phyloP scores from a whole-genome alignment of 306 rosid genomes.

The Amphicarpaea edgeworthii region DNA sequence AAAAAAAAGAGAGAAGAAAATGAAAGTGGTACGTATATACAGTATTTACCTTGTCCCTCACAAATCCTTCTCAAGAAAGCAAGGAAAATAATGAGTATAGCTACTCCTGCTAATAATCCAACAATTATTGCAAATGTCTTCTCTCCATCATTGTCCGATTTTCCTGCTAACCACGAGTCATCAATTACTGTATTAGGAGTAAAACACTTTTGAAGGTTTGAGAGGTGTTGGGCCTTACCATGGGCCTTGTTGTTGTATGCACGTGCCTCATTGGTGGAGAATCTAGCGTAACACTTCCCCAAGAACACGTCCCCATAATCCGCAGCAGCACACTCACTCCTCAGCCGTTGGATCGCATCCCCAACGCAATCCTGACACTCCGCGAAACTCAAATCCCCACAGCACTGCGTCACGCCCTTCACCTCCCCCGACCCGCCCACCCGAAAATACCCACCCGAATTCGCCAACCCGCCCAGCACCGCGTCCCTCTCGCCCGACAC shows the following conservation, averaged over 20 bases:
- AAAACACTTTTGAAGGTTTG: too few relatives aligned
- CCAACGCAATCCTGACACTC: constrained; percentile 78
- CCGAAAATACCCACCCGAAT: constrained; percentile 67
- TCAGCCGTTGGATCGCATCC: constrained; percentile 73
- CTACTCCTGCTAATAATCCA: constrained; percentile 89
- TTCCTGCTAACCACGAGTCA: constrained; percentile 51
- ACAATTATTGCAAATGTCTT: constrained; percentile 93
- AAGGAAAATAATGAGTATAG: constrained; percentile 77
- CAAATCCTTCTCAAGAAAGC: constrained; percentile 72
- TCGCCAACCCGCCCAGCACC: constrained; percentile 55
- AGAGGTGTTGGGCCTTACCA: constrained; percentile 51
- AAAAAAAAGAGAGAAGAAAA: background rate
- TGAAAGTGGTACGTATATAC: background rate
- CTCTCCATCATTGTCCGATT: constrained; percentile 63
- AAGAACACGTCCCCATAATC: constrained; percentile 78
- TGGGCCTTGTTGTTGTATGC: constrained; percentile 53
- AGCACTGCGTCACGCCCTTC: constrained; percentile 76
- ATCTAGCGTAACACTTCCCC: constrained; percentile 80
- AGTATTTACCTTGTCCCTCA: constrained; percentile 64
- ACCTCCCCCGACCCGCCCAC: constrained; percentile 75
- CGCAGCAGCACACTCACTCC: constrained; percentile 66
- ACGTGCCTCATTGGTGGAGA: constrained; percentile 61
- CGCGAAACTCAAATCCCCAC: constrained; percentile 65
- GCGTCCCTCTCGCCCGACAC: constrained; percentile 63
- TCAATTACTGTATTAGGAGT: background rate